Conservation (phyloP, 768 basidiomycete species). For the Lentinula aciculospora region DNA sequence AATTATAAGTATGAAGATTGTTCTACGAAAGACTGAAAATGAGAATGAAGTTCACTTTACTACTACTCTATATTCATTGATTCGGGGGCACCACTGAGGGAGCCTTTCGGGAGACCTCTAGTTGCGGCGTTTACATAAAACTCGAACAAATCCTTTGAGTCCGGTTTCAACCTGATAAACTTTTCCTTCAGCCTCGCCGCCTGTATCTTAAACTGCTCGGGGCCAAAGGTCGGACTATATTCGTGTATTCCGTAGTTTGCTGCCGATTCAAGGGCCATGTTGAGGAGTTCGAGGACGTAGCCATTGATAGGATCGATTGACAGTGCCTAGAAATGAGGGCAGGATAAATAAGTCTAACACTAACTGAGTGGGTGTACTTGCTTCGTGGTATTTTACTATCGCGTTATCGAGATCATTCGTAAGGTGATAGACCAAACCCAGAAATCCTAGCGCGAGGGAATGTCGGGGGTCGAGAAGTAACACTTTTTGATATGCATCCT, state of each 20-base stretch:
- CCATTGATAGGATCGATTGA: conserved; percentile 81
- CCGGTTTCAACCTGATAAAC: neutral
- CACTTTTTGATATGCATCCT: conserved; percentile 68
- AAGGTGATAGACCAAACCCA: conserved; percentile 86
- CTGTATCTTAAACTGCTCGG: conserved; percentile 1
- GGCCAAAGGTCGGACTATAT: neutral
- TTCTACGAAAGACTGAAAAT: too few species aligned
- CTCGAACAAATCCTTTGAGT: conserved; percentile 1
- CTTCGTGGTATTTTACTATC: conserved; percentile 91
- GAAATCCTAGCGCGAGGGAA: conserved; percentile 73
- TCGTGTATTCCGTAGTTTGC: conserved; percentile 2
- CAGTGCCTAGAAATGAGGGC: conserved; percentile 45
- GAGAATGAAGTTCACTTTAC: too few species aligned
- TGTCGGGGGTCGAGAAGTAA: conserved; percentile 85
- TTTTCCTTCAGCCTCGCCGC: conserved; percentile 4
- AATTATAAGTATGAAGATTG: too few species aligned
- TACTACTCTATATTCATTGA: neutral
- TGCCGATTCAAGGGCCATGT: conserved; percentile 61
- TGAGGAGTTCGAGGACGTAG: conserved; percentile 75
- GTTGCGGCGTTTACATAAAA: conserved; percentile 2
- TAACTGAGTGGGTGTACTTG: conserved; percentile 24
- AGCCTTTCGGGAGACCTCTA: neutral
- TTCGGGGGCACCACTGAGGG: neutral
- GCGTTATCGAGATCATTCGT: conserved; percentile 70
- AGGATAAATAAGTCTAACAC: conserved; percentile 2